Evolutionary conservation across 139 green algal genomes (phyloP).

Genomic region (Tetraselmis chui): DNA sequence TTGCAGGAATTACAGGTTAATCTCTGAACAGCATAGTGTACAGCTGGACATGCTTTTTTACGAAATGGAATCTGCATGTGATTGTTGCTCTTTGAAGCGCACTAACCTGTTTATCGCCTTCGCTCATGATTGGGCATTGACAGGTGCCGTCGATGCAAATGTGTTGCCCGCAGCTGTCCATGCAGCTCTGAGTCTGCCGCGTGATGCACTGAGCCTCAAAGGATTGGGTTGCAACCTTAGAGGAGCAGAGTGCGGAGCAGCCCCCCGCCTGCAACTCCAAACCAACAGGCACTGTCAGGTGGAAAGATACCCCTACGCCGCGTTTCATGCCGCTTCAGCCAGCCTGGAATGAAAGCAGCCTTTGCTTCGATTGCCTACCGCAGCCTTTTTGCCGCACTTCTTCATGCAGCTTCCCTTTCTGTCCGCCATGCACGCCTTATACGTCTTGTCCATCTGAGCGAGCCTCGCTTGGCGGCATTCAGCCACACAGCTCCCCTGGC

Average conservation of each 20-base stretch:
- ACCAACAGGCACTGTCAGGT: too few species aligned
- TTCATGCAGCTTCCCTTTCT: neutral
- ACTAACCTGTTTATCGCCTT: neutral
- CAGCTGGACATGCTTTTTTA: too few species aligned
- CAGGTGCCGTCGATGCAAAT: neutral
- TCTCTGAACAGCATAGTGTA: too few species aligned
- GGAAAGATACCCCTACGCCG: too few species aligned
- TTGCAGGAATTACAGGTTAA: too few species aligned
- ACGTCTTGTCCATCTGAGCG: neutral
- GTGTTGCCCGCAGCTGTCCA: neutral
- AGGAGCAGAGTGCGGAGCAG: neutral
- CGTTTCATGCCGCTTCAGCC: too few species aligned
- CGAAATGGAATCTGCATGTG: too few species aligned
- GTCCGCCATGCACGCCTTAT: neutral
- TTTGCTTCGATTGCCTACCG: too few species aligned
- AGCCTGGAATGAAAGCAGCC: too few species aligned
- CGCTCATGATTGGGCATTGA: neutral
- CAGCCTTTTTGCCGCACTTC: neutral
- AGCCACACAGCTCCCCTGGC: neutral
- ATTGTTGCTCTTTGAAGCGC: too few species aligned
- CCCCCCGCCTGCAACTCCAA: neutral
- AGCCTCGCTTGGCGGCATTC: neutral
- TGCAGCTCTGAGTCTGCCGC: neutral
- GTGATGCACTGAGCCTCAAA: neutral
- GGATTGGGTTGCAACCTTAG: neutral